phyloP scores from a whole-genome alignment of 371 early-diverging fungal species.

The Vittaforma corneae region DNA sequence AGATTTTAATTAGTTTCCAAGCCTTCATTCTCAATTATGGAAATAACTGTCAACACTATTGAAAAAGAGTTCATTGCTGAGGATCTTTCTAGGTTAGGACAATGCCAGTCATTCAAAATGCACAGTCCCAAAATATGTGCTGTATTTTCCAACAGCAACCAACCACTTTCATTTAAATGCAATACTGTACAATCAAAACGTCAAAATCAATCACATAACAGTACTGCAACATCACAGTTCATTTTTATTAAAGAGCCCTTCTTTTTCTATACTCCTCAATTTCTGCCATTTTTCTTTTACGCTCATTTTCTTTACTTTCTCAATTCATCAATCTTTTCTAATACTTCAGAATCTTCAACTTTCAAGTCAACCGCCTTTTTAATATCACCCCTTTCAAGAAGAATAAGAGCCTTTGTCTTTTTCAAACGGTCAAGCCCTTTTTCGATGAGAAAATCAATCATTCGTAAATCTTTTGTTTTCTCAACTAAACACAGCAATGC shows the following conservation, averaged over 20 bases:
- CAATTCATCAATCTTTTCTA: background rate
- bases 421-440: background rate
- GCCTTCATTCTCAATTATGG: too few species aligned
- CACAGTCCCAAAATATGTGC: background rate
- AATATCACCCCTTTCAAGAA: too few species aligned
- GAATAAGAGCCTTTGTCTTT: too few species aligned
- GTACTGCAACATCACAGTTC: background rate
- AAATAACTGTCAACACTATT: too few species aligned
- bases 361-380: too few species aligned
- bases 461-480: background rate
- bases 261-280: conserved; percentile 32
- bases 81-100: too few species aligned
- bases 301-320: conserved; percentile 1
- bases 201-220: conserved; percentile 2
- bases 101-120: background rate
- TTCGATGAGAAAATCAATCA: background rate
- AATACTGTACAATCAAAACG: background rate
- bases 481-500: background rate
- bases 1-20: too few species aligned
- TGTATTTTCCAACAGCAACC: background rate
- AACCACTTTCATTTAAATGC: background rate
- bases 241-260: conserved; percentile 2
- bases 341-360: background rate
- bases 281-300: conserved; percentile 23
- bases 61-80: too few species aligned